Evolutionary conservation across 176 grass and related monocot species (phyloP).

Genomic region (Oryza nivara): DNA sequence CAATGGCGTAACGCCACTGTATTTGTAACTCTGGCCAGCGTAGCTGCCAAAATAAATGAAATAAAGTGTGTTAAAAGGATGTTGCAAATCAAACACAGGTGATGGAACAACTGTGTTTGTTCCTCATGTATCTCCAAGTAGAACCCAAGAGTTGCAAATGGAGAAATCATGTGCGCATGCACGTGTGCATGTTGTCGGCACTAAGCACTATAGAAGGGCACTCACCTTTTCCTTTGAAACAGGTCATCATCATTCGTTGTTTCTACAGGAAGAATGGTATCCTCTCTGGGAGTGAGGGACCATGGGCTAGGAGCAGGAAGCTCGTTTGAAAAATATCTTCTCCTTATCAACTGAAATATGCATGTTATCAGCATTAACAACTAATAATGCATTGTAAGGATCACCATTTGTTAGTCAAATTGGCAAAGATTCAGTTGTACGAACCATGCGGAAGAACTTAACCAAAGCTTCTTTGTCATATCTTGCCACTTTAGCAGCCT

Average conservation of each 20-base stretch:
- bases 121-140: conserved; percentile 4
- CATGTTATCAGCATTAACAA: conserved; percentile 34
- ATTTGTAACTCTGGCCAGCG: conserved; percentile 66
- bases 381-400: conserved; percentile 10
- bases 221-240: conserved; percentile 73
- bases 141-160: background rate
- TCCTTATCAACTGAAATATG: conserved; percentile 91
- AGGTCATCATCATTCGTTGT: conserved; percentile 70
- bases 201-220: conserved; percentile 2
- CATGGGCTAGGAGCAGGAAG: conserved; percentile 73
- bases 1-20: conserved; percentile 64
- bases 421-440: conserved; percentile 38
- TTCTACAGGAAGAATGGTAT: conserved; percentile 62
- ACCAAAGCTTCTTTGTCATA: conserved; percentile 95
- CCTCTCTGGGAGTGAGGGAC: conserved; percentile 59
- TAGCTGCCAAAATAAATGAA: conserved; percentile 40
- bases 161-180: background rate
- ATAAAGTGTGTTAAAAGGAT: conserved; percentile 23
- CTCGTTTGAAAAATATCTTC: conserved; percentile 93
- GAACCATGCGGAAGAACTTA: conserved; percentile 95
- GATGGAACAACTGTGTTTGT: conserved; percentile 19
- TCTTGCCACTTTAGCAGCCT: conserved; percentile 94
- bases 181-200: background rate
- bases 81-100: background rate
- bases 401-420: conserved; percentile 21